Evolutionary conservation across 1,139 yeast genomes (phyloP), one percentile per base, ranked within the genome.

Genomic region (Yamadazyma songkhlaensis): DNA sequence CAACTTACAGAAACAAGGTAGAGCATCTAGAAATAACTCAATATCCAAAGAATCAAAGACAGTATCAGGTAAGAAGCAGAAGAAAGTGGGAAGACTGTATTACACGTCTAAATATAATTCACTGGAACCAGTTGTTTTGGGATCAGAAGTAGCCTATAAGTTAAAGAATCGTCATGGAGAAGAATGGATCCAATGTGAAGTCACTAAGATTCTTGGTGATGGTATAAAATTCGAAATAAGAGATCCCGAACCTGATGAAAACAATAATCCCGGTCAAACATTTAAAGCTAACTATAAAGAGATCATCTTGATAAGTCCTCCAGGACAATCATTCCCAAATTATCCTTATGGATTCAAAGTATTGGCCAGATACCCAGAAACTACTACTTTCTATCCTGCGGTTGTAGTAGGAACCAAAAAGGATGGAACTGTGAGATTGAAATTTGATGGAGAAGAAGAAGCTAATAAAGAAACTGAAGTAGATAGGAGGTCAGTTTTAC

Each of bases 181-280:
- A 36, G 98, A 92, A 54, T 94, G 99, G 99, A 89, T 94, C 49
- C 96, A 89, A 57, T 94, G 98, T 64, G 90, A 85, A 51, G 95
- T 92, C 17, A 77, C 84, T 35, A 79, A 78, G 50, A 80, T 92
- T 3, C 64, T 82, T 17, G 80, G 81, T 1, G 97, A 90, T 48
- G 94, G 95, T 1, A 65, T 74, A 20, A 78, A 77, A 55, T 84
- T 80, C 53, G 97, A 92, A 59, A 90, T 94, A 9, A 78, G 88
- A 48, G 99, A 94, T 59, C 97, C 97, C 0, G 98, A 94, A 56
- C 98, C 98, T 0, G 98, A 94, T 54, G 97, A 92, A 53, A 77
- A 82, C 50, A 87, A 86, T 45, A 87, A 89, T 44, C 86, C 94
- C 2, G 97, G 97, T 3, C 95, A 85, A 52, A 72, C 86, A 0